A percentile compares a stretch with the other conserved stretches of the same genome.
phyloP scores from a whole-genome alignment of 148 eudicot species.

The Amaranthus cruentus region DNA sequence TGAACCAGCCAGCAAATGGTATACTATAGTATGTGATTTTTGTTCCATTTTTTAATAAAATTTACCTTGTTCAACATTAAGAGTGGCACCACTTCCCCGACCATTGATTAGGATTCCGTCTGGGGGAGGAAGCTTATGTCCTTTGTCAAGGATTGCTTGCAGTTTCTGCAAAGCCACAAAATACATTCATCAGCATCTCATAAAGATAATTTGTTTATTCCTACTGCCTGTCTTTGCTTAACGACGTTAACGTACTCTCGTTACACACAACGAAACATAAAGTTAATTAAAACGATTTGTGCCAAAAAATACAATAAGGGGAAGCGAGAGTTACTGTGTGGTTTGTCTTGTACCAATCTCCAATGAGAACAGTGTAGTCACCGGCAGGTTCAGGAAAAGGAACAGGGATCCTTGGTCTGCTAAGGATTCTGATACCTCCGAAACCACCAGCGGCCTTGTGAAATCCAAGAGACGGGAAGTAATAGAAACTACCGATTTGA shows the following conservation, averaged over 20 bases:
- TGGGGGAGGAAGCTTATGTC: slow-evolving; percentile 65
- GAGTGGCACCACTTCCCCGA: slow-evolving; percentile 60
- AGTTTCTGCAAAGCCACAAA: slow-evolving; percentile 40
- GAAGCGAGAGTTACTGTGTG: slow-evolving; percentile 60
- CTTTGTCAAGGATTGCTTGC: slow-evolving; percentile 55
- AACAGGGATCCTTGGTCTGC: slow-evolving; percentile 82
- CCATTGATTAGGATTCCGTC: slow-evolving; percentile 97
- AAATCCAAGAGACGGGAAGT: slow-evolving; percentile 82
- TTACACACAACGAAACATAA: not conserved
- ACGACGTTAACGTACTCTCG: not conserved
- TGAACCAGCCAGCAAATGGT: not conserved
- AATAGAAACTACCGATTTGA: slow-evolving; percentile 93
- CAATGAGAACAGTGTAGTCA: slow-evolving; percentile 78
- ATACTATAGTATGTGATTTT: no score
- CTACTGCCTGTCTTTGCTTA: no score
- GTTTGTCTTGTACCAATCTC: slow-evolving; percentile 85
- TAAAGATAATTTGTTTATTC: no score
- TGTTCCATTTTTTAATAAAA: not conserved
- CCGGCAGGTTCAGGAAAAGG: slow-evolving; percentile 74
- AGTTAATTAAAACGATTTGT: no score
- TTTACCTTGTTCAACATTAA: slow-evolving; percentile 78
- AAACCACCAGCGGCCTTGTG: slow-evolving; percentile 98
- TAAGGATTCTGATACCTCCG: slow-evolving; percentile 81
- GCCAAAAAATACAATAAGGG: not conserved
- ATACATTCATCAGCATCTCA: not conserved